These are phyloP conservation scores for Fusarium fujikuroi DNA, from an alignment of 2,329 filamentous ascomycete genomes.

Conservation along the genomic window DNA sequence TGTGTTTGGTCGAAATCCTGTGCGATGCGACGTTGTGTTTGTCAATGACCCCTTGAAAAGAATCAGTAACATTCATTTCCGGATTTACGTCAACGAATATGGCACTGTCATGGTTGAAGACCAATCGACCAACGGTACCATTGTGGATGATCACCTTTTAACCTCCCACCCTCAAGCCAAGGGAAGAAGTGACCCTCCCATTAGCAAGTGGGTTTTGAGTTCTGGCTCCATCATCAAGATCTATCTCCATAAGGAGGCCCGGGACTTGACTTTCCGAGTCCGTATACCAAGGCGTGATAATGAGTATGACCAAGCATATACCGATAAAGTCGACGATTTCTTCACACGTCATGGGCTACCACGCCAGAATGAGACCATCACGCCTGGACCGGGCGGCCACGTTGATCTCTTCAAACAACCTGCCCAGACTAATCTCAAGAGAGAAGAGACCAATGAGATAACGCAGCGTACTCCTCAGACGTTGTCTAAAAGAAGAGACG, in stretches of 20 bases:
- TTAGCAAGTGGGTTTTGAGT: slow-evolving; percentile 68
- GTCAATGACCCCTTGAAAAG: slow-evolving; percentile 73
- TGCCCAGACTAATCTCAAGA: slow-evolving; percentile 33
- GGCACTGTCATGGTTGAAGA: slow-evolving; percentile 93
- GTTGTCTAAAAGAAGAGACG: slow-evolving; percentile 43
- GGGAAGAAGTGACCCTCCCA: slow-evolving; percentile 48
- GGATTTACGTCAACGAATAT: slow-evolving; percentile 88
- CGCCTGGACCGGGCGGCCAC: slow-evolving; percentile 60
- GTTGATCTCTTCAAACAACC: slow-evolving; percentile 50
- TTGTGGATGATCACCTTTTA: slow-evolving; percentile 80
- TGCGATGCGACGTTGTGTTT: slow-evolving; percentile 78
- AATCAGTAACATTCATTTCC: slow-evolving; percentile 95
- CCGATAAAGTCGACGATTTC: slow-evolving; percentile 75
- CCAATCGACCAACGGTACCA: slow-evolving; percentile 93
- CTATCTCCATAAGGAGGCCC: slow-evolving; percentile 60
- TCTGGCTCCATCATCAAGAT: slow-evolving; percentile 81
- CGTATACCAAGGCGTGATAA: slow-evolving; percentile 83
- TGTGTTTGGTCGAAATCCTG: slow-evolving; percentile 81
- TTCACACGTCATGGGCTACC: slow-evolving; percentile 56
- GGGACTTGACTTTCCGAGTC: slow-evolving; percentile 83
- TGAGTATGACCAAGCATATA: slow-evolving; percentile 71
- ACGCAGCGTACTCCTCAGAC: slow-evolving; percentile 20
- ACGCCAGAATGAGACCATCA: slow-evolving; percentile 57
- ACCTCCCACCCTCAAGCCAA: slow-evolving; percentile 53
- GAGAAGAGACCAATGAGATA: slow-evolving; percentile 36